Evolutionary conservation across 495 filamentous ascomycete species (phyloP).

Genomic region (Penicillium roqueforti): DNA sequence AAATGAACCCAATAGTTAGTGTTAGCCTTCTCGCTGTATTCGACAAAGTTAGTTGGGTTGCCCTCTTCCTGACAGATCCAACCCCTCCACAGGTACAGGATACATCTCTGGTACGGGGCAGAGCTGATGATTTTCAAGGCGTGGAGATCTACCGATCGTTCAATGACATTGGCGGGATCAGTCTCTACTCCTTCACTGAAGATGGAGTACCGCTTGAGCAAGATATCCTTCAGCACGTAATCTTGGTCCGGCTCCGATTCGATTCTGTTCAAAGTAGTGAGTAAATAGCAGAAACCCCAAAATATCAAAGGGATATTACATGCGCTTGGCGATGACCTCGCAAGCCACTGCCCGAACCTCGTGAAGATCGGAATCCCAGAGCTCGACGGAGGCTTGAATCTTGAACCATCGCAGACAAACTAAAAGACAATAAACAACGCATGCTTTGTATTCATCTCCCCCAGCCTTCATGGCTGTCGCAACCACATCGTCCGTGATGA

Average conservation of each 20-base stretch:
- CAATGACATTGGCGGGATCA: constrained; percentile 76
- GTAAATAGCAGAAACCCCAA: not conserved
- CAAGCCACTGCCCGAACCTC: constrained; percentile 74
- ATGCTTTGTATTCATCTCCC: constrained; percentile 66
- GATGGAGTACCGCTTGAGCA: constrained; percentile 91
- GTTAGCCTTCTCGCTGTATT: constrained; percentile 73
- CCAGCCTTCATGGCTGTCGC: constrained; percentile 76
- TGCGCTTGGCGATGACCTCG: constrained; percentile 89
- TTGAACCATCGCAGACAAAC: constrained; percentile 91
- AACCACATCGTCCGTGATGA: constrained; percentile 78
- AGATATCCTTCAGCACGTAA: constrained; percentile 70
- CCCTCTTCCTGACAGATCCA: constrained; percentile 95
- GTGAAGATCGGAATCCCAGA: constrained; percentile 89
- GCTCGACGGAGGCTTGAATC: constrained; percentile 70
- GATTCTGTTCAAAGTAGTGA: constrained; percentile 49
- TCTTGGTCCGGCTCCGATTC: constrained; percentile 72
- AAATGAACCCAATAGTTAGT: constrained; percentile 73
- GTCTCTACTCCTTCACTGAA: constrained; percentile 66
- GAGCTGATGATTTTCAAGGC: constrained; percentile 81
- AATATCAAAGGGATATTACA: constrained; percentile 41
- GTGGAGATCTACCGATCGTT: constrained; percentile 89
- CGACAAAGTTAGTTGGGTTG: constrained; percentile 79
- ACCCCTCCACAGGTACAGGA: constrained; percentile 85
- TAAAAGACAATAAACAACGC: constrained; percentile 81
- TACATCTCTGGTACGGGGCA: constrained; percentile 93